A percentile compares a stretch with the other conserved stretches of the same genome.
phyloP scores from a whole-genome alignment of 148 eudicot genomes.

The Hydrangea macrophylla region DNA sequence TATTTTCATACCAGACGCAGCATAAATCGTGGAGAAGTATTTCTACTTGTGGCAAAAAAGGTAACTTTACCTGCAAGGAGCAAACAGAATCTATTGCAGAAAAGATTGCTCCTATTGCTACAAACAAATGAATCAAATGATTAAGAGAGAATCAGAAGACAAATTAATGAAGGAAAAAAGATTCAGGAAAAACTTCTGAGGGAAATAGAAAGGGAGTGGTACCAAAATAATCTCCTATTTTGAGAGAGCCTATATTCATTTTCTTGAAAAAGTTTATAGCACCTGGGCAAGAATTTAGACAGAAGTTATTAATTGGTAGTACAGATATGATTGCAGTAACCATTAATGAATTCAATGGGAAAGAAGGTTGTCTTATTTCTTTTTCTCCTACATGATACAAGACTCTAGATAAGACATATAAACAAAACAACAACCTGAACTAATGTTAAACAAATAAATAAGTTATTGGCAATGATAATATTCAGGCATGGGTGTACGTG shows the following conservation, averaged over 20 bases:
- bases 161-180: constrained; percentile 4
- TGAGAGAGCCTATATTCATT: constrained; percentile 58
- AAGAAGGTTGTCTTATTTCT: too few relatives aligned
- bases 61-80: constrained; percentile 53
- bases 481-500: too few relatives aligned
- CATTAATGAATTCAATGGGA: constrained; percentile 3
- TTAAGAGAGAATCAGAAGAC: not conserved
- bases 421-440: too few relatives aligned
- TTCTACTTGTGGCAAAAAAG: not conserved
- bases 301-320: not conserved
- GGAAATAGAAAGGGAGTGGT: constrained; percentile 12
- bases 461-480: too few relatives aligned
- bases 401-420: too few relatives aligned
- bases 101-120: constrained; percentile 78
- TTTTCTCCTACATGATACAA: too few relatives aligned
- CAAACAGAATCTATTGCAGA: constrained; percentile 82
- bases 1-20: too few relatives aligned
- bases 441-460: too few relatives aligned
- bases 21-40: not conserved
- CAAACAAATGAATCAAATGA: constrained; percentile 13
- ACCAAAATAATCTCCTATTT: constrained; percentile 69
- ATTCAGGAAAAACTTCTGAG: not conserved
- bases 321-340: constrained; percentile 2
- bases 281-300: constrained; percentile 32
- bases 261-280: constrained; percentile 43